Evolutionary conservation across 2,329 filamentous ascomycete species (phyloP), one percentile per base, ranked within the genome.

Genomic region (Trichothecium roseum): DNA sequence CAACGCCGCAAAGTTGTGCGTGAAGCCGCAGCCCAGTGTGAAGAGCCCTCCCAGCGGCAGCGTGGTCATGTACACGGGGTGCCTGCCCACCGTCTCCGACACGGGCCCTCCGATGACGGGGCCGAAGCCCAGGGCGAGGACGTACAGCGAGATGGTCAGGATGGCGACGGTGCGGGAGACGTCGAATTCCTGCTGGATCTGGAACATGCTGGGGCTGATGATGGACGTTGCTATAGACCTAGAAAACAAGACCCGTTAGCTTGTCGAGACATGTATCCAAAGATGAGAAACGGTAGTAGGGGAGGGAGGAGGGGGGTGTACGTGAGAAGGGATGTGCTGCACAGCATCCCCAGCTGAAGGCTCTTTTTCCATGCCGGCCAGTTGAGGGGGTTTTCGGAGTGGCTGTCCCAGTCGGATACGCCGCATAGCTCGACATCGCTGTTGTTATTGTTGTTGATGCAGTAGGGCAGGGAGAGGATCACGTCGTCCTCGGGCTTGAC

Each of bases 91-190:
- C 0, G 62, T 67, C 47, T 81, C 78, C 33, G 69, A 75, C 1
- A 78, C 46, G 0, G 75, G 77, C 0, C 74, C 73, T 8, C 69
- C 70, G 12, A 77, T 41, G 34, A 79, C 55, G 6, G 78, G 77
- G 0, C 76, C 77, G 13, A 78, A 57, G 3, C 60, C 72, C 1
- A 81, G 61, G 1, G 74, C 76, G 8, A 79, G 53, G 5, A 75
- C 67, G 49, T 77, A 82, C 5, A 78, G 50, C 0, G 76, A 68
- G 1, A 81, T 51, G 0, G 71, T 69, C 1, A 81, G 54, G n/a
- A 81, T 57, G 1, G 76, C 69, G 7, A 65, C 61, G 2, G 72
- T 77, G 33, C 63, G 61, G 12, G 62, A 64, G 10, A 78, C 62
- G 30, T 61, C 43, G 49, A 82, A 82, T 6, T 71, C 60, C 1